Evolutionary conservation across 371 early-diverging fungal genomes (phyloP), one percentile per base, ranked within the genome.

Genomic region (Mucor sp.): DNA sequence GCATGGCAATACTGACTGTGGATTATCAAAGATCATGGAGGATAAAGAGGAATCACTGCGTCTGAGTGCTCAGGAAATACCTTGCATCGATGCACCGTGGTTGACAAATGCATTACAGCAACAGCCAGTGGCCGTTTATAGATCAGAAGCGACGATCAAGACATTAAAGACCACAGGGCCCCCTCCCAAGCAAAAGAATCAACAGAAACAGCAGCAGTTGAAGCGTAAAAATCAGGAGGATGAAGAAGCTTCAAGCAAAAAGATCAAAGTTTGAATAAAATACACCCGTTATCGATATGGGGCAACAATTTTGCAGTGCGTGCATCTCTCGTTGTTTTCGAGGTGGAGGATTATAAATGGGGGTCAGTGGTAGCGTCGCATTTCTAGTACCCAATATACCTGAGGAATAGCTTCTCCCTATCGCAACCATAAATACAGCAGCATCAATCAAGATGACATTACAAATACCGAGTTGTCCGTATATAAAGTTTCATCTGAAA

Each of bases 151-250:
- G 37, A 66, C 68, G 11, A 65, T 76, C 32, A 80, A 76, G 57
- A 66, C 67, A 17, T 32, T 80, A 4, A 30, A 76, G 35, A 78
- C 78, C 21, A 68, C 75, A 9, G 76, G 70, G 48, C 74, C 79
- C 4, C 44, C 68, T 28, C 23, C 28, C 19, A 69, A 58, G 50
- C 66, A 69, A n/a, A 23, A 27, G 14, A 14, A 44, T 0, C 57
- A 63, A 60, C 58, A 65, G 33, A 41, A 37, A 28, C 65, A 63
- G 7, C 65, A 63, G 7, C 33, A 67, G 4, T 27, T 63, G 25
- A 71, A 71, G 35, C 71, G 71, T 19, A 67, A 67, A 47, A 11
- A 44, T 15, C 57, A 44, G 0, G 61, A 55, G 2, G 63, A 63
- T 23, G 27, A 19, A 1, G 33, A 32, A 19, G 28, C 44, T 21